phyloP scores from a whole-genome alignment of 768 basidiomycete species.

The Lentinula aciculospora region DNA sequence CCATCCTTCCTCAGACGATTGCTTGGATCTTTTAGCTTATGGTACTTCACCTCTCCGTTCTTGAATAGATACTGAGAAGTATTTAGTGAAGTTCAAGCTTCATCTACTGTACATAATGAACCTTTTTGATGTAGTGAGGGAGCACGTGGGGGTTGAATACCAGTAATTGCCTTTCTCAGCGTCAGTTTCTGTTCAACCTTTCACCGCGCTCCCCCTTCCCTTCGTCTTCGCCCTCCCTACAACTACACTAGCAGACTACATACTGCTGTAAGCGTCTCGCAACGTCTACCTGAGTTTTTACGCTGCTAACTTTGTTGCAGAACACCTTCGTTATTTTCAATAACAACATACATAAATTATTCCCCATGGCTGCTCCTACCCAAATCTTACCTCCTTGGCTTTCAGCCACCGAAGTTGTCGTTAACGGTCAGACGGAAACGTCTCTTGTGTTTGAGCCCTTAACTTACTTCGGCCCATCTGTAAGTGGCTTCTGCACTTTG shows the following conservation, averaged over 20 bases:
- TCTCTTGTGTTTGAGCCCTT: conserved; percentile 59
- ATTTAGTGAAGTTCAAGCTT: no score
- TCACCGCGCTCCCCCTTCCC: background rate
- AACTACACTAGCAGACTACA: background rate
- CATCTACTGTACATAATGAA: background rate
- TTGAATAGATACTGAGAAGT: no score
- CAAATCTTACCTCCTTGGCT: conserved; percentile 75
- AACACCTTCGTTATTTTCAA: background rate
- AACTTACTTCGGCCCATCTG: conserved; percentile 80
- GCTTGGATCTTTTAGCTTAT: conserved; percentile 6
- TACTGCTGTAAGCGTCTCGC: background rate
- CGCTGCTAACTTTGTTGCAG: background rate
- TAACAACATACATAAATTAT: background rate
- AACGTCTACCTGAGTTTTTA: background rate
- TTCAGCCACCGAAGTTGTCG: conserved; percentile 45
- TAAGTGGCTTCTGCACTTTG: conserved; percentile 33
- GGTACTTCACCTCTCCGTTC: background rate
- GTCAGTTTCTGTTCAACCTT: background rate
- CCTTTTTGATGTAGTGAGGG: no score
- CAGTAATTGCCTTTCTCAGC: no score
- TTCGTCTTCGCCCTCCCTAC: background rate
- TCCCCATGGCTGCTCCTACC: conserved; percentile 51
- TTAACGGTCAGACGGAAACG: conserved; percentile 49
- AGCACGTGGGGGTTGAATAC: no score
- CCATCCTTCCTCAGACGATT: conserved; percentile 6